Percentiles rank a stretch among this genome's conserved stretches.
These are phyloP conservation scores for Ogataea philodendri DNA, from an alignment of 805 yeast species.

Conservation along the genomic window DNA sequence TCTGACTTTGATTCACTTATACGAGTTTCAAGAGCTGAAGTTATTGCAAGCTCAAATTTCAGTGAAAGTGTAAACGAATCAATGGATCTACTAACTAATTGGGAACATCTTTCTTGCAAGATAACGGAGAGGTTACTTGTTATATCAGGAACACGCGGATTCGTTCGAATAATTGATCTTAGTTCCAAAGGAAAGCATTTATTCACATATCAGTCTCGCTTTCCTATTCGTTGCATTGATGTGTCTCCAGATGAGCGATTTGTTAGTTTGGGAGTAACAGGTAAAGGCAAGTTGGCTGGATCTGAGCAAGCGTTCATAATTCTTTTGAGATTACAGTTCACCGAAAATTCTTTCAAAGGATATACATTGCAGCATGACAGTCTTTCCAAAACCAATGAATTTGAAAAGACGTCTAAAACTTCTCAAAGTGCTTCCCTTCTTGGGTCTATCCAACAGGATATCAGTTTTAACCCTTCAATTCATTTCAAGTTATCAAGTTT, in stretches of 20 bases:
- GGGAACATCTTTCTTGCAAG: conserved; percentile 62
- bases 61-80: conserved; percentile 28
- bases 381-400: conserved; percentile 11
- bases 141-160: conserved; percentile 71
- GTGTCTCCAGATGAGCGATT: conserved; percentile 61
- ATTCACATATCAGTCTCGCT: conserved; percentile 65
- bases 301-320: conserved; percentile 76
- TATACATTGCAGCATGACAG: background rate
- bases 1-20: conserved; percentile 40
- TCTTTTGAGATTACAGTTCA: conserved; percentile 38
- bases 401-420: conserved; percentile 13
- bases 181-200: conserved; percentile 56
- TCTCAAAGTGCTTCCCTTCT: too few relatives aligned
- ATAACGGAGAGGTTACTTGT: conserved; percentile 59
- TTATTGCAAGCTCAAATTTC: conserved; percentile 31
- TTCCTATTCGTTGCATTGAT: conserved; percentile 78
- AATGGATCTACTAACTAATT: conserved; percentile 39
- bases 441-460: too few relatives aligned
- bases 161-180: conserved; percentile 63
- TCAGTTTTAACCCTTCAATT: too few relatives aligned
- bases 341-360: conserved; percentile 11
- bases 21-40: conserved; percentile 20
- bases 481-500: conserved; percentile 25
- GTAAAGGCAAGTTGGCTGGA: conserved; percentile 65
- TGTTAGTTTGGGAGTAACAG: conserved; percentile 80